Evolutionary conservation across 192 early-diverging fungal genomes (phyloP).

Genomic region (Cetraspora pellucida): DNA sequence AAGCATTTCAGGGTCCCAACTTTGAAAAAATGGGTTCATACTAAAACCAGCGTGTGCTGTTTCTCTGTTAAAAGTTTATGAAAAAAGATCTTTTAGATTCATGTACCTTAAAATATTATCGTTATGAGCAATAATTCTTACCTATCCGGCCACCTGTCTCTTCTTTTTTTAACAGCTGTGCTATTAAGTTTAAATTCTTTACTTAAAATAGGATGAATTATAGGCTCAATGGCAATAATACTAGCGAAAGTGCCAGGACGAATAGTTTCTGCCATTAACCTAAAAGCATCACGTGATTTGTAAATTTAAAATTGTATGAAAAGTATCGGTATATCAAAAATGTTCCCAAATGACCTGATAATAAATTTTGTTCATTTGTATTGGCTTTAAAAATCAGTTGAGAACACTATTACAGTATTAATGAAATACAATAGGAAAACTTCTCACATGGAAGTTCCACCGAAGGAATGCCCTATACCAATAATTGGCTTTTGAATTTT

Average conservation of each 20-base stretch:
- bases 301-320: slow-evolving; percentile 27
- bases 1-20: slow-evolving; percentile 53
- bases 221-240: slow-evolving; percentile 44
- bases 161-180: slow-evolving; percentile 40
- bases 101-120: background rate
- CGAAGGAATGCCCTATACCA: slow-evolving; percentile 65
- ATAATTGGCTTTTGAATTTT: slow-evolving; percentile 43
- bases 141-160: slow-evolving; percentile 52
- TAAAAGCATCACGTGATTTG: background rate
- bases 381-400: too few species aligned
- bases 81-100: background rate
- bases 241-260: slow-evolving; percentile 41
- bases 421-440: background rate
- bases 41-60: slow-evolving; percentile 33
- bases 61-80: slow-evolving; percentile 31
- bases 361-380: too few species aligned
- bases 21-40: slow-evolving; percentile 42
- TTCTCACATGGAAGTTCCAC: slow-evolving; percentile 39
- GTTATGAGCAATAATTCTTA: slow-evolving; percentile 19
- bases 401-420: slow-evolving; percentile 14
- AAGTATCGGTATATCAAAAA: too few species aligned
- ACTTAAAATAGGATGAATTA: slow-evolving; percentile 31
- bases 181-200: slow-evolving; percentile 28
- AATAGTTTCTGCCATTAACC: slow-evolving; percentile 37
- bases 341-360: too few species aligned